Evolutionary conservation across 148 eudicot genomes (phyloP), one percentile per base, ranked within the genome.

Genomic region (Camellia lanceoleosa): DNA sequence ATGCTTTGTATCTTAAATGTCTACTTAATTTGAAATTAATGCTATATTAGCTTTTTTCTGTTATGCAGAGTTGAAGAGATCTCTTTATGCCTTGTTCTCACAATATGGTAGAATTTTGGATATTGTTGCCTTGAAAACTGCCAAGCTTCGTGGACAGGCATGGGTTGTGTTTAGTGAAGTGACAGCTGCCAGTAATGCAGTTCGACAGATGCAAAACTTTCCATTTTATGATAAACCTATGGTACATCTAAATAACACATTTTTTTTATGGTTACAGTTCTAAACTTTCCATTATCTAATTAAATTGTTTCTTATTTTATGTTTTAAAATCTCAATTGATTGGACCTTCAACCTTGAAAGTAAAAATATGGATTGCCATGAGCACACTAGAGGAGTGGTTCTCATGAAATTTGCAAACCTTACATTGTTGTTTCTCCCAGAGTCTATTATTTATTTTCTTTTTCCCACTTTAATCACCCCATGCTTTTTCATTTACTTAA

Each of bases 181-280:
- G 97, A 89, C 98, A 42, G 94, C 99, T 77, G 97, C 99, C 16
- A 95, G 97, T 82, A 95, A 91, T 92, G 99, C 98, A 46, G 98
- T 95, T 74, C 89, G 98, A 19, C 97, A 93, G 85, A 93, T 93
- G 98, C 98, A 95, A 80, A 93, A 95, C 81, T 95, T 95, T 79
- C 97, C 94, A 6, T 93, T 95, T 81, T 95, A 95, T 69, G 98
- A 93, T 55, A 95, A 95, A 82, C 98, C 97, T 66, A 91, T 95
- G 87, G 98, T 92, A 84, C 69, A 91, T 83, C 15, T 16, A 59
- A 62, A 7, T 68, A 62, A 3, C 76, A 7, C 71, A 70, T 18
- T 2, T 9, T 43, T 78, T n/a, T 58, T 46, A 20, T 55, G 38
- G 1, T 30, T 30, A 30, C 38, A 30, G 38, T 30, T 30, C 38